A percentile compares a stretch with the other conserved stretches of the same genome.
phyloP scores from a whole-genome alignment of 2,329 filamentous ascomycete species.

The Volutella citrinella region DNA sequence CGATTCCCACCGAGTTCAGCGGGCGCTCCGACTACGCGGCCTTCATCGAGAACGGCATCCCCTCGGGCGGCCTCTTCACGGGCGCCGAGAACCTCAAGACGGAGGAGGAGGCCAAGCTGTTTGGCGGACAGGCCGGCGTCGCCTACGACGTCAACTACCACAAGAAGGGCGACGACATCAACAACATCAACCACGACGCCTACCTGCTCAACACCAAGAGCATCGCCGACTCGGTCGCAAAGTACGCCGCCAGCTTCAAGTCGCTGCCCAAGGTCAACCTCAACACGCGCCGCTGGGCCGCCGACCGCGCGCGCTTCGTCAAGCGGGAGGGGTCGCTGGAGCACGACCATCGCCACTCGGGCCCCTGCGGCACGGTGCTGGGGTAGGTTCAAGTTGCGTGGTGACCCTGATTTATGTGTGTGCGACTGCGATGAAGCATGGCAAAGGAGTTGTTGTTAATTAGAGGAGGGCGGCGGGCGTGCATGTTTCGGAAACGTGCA shows the following conservation, averaged over 20 bases:
- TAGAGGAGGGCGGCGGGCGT: no score
- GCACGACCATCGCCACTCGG: constrained; percentile 27
- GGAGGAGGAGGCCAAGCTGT: constrained; percentile 53
- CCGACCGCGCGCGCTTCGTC: constrained; percentile 27
- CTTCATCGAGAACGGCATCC: constrained; percentile 64
- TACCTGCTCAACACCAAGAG: constrained; percentile 44
- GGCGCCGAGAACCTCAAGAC: constrained; percentile 66
- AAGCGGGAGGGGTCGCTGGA: constrained; percentile 21
- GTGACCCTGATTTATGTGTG: no score
- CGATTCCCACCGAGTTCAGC: constrained; percentile 61
- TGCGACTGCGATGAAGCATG: no score
- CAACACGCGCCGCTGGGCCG: constrained; percentile 27
- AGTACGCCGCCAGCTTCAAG: constrained; percentile 38
- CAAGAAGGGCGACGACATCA: constrained; percentile 39
- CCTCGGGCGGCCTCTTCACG: constrained; percentile 66
- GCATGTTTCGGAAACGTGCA: no score
- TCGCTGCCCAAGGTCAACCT: constrained; percentile 27
- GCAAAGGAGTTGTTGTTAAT: no score
- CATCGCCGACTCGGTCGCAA: constrained; percentile 40
- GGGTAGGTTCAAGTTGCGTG: no score
- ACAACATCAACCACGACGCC: constrained; percentile 39
- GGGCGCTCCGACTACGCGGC: constrained; percentile 66
- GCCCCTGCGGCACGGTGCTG: constrained; percentile 33
- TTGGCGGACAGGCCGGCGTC: constrained; percentile 58
- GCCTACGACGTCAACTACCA: constrained; percentile 47